These are phyloP conservation scores for Colletotrichum costaricense DNA, from an alignment of 2,329 filamentous ascomycete genomes.

Conservation along the genomic window DNA sequence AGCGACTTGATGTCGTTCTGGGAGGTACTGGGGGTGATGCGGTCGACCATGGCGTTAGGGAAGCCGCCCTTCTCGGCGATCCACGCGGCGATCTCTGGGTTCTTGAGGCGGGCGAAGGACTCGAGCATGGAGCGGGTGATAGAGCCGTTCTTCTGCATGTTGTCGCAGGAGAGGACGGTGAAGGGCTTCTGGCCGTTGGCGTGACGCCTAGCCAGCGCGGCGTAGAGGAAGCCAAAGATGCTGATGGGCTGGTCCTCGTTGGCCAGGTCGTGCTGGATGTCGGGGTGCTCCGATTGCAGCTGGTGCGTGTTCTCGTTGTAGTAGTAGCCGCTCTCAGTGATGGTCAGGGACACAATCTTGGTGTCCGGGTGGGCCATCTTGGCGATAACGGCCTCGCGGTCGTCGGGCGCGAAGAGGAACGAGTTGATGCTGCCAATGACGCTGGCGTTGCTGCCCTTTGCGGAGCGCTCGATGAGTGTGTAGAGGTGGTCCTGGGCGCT, in stretches of 20 bases:
- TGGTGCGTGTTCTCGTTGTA: slow-evolving; percentile 69
- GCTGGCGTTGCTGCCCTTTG: slow-evolving; percentile 58
- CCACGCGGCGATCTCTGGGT: slow-evolving; percentile 61
- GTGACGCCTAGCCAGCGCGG: slow-evolving; percentile 58
- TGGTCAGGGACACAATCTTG: slow-evolving; percentile 65
- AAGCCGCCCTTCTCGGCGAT: slow-evolving; percentile 59
- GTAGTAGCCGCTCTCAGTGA: slow-evolving; percentile 68
- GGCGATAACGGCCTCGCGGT: slow-evolving; percentile 62
- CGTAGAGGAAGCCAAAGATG: slow-evolving; percentile 65
- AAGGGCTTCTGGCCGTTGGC: slow-evolving; percentile 60
- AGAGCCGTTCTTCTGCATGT: slow-evolving; percentile 67
- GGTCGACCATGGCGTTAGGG: slow-evolving; percentile 67
- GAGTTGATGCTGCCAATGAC: slow-evolving; percentile 64
- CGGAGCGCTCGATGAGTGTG: slow-evolving; percentile 66
- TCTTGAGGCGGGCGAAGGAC: slow-evolving; percentile 59
- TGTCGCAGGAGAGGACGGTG: slow-evolving; percentile 66
- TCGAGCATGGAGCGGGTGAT: slow-evolving; percentile 64
- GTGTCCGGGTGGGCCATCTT: slow-evolving; percentile 67
- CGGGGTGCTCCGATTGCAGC: slow-evolving; percentile 58
- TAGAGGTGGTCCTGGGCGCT: slow-evolving; percentile 61
- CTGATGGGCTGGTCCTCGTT: slow-evolving; percentile 56
- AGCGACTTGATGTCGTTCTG: slow-evolving; percentile 56
- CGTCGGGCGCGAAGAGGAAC: slow-evolving; percentile 63
- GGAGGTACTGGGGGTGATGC: slow-evolving; percentile 63
- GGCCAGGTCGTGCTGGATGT: slow-evolving; percentile 61